Conservation (phyloP, 495 filamentous ascomycete genomes). For the Ascobolus immersus region DNA sequence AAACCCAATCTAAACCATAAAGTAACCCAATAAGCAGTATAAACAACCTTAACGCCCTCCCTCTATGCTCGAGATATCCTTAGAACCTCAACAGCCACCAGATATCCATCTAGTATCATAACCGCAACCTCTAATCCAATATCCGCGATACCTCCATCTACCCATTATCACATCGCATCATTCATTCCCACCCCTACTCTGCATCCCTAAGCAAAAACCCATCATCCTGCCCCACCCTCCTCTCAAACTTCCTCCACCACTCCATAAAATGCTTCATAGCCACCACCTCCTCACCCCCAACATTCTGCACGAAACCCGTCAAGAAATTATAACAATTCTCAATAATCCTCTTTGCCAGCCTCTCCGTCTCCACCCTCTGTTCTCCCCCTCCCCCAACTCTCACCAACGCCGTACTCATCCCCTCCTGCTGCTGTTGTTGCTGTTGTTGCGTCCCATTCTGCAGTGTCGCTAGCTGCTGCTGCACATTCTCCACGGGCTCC, state of each 20-base stretch:
- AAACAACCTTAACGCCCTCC: no score
- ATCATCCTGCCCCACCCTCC: slow-evolving; percentile 59
- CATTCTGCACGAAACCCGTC: slow-evolving; percentile 47
- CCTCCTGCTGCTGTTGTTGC: slow-evolving; percentile 13
- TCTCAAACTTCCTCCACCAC: slow-evolving; percentile 97
- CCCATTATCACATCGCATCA: no score
- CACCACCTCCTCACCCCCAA: slow-evolving; percentile 50
- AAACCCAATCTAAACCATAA: no score
- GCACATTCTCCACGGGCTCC: slow-evolving; percentile 48
- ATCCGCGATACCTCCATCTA: no score
- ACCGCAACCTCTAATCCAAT: no score
- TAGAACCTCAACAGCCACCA: no score
- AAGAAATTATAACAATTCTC: slow-evolving; percentile 95
- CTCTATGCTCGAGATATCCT: no score
- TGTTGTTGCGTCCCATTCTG: slow-evolving; percentile 15
- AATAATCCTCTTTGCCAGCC: slow-evolving; percentile 78
- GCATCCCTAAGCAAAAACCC: slow-evolving; percentile 67
- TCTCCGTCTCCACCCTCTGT: slow-evolving; percentile 31
- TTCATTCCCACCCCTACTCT: no score
- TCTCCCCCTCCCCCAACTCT: slow-evolving; percentile 14
- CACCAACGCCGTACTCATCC: slow-evolving; percentile 11
- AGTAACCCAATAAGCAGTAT: no score
- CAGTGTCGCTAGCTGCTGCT: slow-evolving; percentile 34
- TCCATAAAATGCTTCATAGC: slow-evolving; percentile 77
- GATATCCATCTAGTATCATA: no score